Percentiles rank a stretch among this genome's conserved stretches.
Conservation (phyloP, 208 protist species). For the Acanthamoeba lenticulata region DNA sequence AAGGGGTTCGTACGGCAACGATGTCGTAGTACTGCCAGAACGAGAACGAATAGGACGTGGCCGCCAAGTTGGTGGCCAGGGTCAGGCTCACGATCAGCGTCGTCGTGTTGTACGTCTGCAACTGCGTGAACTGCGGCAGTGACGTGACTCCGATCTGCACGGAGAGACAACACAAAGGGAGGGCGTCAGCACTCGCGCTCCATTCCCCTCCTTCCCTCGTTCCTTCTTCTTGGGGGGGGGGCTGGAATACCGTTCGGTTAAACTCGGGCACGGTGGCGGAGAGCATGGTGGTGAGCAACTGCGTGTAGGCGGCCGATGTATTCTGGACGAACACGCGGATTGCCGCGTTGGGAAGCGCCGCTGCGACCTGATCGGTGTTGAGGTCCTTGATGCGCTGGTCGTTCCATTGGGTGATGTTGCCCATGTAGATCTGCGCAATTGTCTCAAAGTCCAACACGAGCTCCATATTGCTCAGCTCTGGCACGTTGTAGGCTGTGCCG, state of each 20-base stretch:
- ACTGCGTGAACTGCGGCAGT: not conserved
- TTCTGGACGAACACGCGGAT: not conserved
- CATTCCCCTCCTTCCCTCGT: no score
- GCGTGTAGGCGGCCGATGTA: not conserved
- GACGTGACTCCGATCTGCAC: not conserved
- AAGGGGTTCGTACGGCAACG: not conserved
- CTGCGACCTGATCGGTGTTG: not conserved
- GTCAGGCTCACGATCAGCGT: not conserved
- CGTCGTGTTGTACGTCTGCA: constrained; percentile 5
- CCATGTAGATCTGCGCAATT: not conserved
- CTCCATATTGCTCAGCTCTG: not conserved
- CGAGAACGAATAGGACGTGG: not conserved
- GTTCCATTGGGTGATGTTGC: constrained; percentile 48
- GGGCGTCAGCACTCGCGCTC: not conserved
- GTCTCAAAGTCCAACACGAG: constrained; percentile 25
- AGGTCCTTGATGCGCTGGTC: constrained; percentile 6
- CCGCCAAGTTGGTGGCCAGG: not conserved
- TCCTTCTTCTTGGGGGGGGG: not conserved
- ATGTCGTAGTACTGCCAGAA: constrained; percentile 50
- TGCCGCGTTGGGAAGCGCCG: not conserved
- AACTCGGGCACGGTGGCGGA: not conserved
- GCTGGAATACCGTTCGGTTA: not conserved
- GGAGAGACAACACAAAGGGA: not conserved
- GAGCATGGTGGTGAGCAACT: not conserved
- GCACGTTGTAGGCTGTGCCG: not conserved